Base-by-base conservation (phyloP, 768 basidiomycete species). In the Leucogyrophana mollusca region DNA sequence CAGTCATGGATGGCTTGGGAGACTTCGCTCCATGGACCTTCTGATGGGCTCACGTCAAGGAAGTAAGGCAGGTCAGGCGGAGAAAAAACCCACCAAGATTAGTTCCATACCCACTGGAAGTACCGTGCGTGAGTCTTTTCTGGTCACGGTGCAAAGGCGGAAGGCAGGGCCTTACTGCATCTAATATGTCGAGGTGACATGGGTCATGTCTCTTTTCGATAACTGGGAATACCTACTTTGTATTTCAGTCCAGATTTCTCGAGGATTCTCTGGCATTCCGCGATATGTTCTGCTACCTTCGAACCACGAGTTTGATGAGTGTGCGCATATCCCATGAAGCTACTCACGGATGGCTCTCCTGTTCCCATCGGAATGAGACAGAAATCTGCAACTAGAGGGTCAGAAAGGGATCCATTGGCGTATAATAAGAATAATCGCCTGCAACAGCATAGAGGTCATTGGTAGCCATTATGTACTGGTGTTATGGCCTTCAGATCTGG, bases 31-130 rank as follows among this genome's bases (percentile, higher is more conserved):
- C 91, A 97, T 0, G 90, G 86, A 4, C 94, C 93, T 66, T 94
- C 89, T 68, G 42, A 18, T 27, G 25, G 11, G 24, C 44, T 43
- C 27, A 30, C 13, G 27, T 30, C 24, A 40, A 38, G 20, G n/a
- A n/a, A n/a, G 38, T 4, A 43, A 22, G 9, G 9, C 16, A 20
- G 27, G 37, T 14, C 34, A 23, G 16, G 40, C 20, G 38, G 39
- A 9, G 21, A 20, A 23, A 5, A 43, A 16, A 58, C 69, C 35
- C 54, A 78, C 89, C 91, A 33, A 95, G 57, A 61, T 95, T 95
- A 1, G 94, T 96, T 17, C 94, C 94, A 58, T 94, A 96, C 4
- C 90, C 91, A 56, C 91, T 92, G 50, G n/a, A n/a, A n/a, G n/a
- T n/a, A n/a, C n/a, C n/a, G n/a, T n/a, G n/a, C n/a, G n/a, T n/a